Evolutionary conservation across 768 basidiomycete species (phyloP).

Genomic region (Fomitopsis pulvina): DNA sequence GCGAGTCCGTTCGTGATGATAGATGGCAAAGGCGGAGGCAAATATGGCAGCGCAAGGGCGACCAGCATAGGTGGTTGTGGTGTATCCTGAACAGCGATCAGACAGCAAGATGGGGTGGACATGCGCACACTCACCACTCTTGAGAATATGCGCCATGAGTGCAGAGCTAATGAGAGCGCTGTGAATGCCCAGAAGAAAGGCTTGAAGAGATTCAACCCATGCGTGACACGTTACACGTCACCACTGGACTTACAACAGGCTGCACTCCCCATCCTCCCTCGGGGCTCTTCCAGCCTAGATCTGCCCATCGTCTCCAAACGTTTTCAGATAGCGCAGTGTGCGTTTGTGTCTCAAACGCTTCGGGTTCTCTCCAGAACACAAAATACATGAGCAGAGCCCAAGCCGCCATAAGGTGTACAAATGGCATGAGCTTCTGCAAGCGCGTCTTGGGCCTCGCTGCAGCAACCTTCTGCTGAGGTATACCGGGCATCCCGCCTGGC

Average conservation of each 20-base stretch:
- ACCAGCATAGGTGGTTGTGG: constrained; percentile 55
- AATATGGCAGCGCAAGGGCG: constrained; percentile 51
- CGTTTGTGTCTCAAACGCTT: constrained; percentile 32
- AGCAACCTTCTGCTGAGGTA: constrained; percentile 6
- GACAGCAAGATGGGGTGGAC: background rate
- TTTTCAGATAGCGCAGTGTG: constrained; percentile 26
- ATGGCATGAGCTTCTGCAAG: constrained; percentile 55
- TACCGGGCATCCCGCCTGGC: constrained; percentile 22
- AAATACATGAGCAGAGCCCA: constrained; percentile 66
- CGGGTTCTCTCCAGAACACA: constrained; percentile 59
- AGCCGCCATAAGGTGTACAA: constrained; percentile 58
- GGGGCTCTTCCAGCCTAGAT: constrained; percentile 36
- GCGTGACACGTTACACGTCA: background rate
- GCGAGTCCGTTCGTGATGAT: constrained; percentile 57
- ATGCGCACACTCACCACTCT: constrained; percentile 46
- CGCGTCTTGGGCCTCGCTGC: constrained; percentile 30
- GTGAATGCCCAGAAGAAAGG: constrained; percentile 82
- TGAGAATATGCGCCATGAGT: constrained; percentile 66
- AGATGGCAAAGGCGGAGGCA: constrained; percentile 59
- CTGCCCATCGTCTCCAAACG: constrained; percentile 60
- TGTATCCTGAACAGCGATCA: constrained; percentile 36
- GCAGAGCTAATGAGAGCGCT: constrained; percentile 62
- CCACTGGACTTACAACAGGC: constrained; percentile 47
- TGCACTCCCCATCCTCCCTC: constrained; percentile 43
- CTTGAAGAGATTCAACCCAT: constrained; percentile 28